Percentiles rank a stretch among this genome's conserved stretches.
These are phyloP conservation scores for Sophora flavescens DNA, from an alignment of 306 rosid species.

Conservation along the genomic window DNA sequence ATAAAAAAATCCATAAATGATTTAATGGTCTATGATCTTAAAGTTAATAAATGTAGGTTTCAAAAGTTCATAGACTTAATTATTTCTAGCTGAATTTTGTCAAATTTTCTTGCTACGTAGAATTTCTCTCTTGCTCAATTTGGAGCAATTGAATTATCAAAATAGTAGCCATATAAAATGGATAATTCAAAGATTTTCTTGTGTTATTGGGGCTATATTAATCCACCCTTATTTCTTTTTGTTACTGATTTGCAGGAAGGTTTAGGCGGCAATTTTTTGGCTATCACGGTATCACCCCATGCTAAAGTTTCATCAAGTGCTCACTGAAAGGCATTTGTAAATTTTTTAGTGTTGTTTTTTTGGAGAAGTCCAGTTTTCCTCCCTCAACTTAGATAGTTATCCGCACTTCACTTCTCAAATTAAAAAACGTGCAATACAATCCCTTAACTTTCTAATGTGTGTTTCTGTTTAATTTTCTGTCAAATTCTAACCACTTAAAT, in stretches of 20 bases:
- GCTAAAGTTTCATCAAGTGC: conserved; percentile 31
- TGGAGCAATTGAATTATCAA: conserved; percentile 11
- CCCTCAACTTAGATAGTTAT: no score
- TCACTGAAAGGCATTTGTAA: conserved; percentile 40
- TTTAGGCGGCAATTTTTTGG: not conserved
- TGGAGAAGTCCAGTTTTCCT: no score
- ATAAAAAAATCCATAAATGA: no score
- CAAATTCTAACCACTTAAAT: no score
- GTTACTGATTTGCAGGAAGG: conserved; percentile 33
- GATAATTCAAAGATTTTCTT: not conserved
- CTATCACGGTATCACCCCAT: conserved; percentile 1
- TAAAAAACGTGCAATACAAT: no score
- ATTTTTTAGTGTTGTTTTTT: conserved; percentile 24
- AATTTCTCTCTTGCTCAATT: not conserved
- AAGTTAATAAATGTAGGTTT: not conserved
- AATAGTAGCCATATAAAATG: not conserved
- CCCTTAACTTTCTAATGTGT: no score
- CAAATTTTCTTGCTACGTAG: not conserved
- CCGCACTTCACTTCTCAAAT: no score
- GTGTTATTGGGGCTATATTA: not conserved
- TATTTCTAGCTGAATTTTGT: not conserved
- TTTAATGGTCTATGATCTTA: not conserved
- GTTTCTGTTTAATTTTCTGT: no score
- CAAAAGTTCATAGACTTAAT: not conserved
- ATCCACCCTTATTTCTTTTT: not conserved